phyloP scores from a whole-genome alignment of 2,329 filamentous ascomycete species.

The Colletotrichum melonis region DNA sequence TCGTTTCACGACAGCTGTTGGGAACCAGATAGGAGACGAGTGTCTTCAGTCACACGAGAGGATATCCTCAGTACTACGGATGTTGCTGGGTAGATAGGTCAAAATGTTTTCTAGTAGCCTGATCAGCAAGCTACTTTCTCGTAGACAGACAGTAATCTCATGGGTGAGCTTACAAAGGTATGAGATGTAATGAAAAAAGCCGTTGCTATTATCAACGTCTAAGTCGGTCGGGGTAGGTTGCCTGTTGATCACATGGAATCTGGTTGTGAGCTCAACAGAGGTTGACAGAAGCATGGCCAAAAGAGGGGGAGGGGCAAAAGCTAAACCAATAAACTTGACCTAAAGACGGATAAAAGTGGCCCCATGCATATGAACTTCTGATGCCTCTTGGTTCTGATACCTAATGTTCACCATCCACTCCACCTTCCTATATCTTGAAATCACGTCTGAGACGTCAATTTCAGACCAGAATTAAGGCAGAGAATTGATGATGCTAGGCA shows the following conservation, averaged over 20 bases:
- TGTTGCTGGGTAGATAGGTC: neutral
- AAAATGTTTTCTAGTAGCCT: neutral
- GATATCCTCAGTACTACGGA: neutral
- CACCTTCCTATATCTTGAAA: too few relatives aligned
- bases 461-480: too few relatives aligned
- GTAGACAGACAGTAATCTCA: neutral
- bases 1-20: neutral
- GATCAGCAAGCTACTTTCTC: neutral
- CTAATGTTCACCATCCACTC: too few relatives aligned
- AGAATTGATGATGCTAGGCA: too few relatives aligned
- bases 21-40: neutral
- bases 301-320: constrained; percentile 6
- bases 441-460: too few relatives aligned
- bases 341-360: neutral
- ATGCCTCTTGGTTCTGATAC: too few relatives aligned
- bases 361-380: neutral
- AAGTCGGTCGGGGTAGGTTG: too few relatives aligned
- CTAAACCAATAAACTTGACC: neutral
- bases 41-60: neutral
- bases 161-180: neutral
- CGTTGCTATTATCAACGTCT: too few relatives aligned
- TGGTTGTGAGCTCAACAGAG: too few relatives aligned
- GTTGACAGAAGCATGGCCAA: neutral
- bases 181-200: neutral
- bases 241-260: too few relatives aligned